Evolutionary conservation across 805 yeast genomes (phyloP), one percentile per base, ranked within the genome.

Genomic region (Myxozyma sirexii): DNA sequence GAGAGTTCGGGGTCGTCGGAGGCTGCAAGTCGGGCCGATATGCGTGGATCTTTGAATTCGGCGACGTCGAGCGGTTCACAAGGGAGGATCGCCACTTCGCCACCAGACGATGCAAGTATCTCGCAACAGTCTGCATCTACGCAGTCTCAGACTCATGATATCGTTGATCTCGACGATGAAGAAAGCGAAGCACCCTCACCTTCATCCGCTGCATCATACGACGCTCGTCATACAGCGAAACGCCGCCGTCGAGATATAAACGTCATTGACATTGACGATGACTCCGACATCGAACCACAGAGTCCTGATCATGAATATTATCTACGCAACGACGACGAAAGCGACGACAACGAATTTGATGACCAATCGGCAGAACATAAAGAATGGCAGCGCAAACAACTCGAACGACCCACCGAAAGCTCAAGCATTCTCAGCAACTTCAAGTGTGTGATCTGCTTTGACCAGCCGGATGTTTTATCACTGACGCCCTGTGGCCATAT

Each of bases 401-500:
- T 43, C 7, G 55, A 41, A 35, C 46, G 48, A 24, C 67, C 67
- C 6, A 38, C 41, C 3, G 61, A 57, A 54, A 59, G 63, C 45
- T 45, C 64, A 46, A 27, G 57, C 26, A n/a, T 46, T 8, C 27
- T 62, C 13, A 46, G 65, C 37, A 65, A 63, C 2, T 60, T 69
- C 21, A 63, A 42, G 19, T 75, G 77, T 59, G 70, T 75, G 8
- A 73, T 75, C 23, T 75, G 77, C 48, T 65, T 72, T n/a, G 76
- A 72, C 8, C 54, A 61, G 21, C 76, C 77, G 2, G 70, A 71
- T 15, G 62, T 37, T 15, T 48, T 70, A 7, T 71, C 69, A 3
- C 71, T 70, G 8, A 72, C 77, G 0, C 71, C 72, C 3, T 75
- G 77, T 63, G 77, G 65, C 19, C 77, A 75, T 57, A 31, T 74